phyloP scores from a whole-genome alignment of 495 filamentous ascomycete species.

The Aspergillus ellipticus region DNA sequence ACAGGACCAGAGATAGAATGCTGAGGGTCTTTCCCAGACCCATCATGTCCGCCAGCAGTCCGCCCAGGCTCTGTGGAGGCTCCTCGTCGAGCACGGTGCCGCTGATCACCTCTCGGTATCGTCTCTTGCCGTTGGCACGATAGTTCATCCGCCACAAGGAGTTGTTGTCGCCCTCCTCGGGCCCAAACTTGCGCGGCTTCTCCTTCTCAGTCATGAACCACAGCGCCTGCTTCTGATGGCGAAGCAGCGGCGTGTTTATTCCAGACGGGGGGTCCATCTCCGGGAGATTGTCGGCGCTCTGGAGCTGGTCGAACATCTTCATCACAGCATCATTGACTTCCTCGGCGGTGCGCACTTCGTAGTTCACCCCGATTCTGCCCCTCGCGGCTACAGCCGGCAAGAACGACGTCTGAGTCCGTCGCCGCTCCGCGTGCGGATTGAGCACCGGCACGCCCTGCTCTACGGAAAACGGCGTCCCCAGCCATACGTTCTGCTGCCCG shows the following conservation, averaged over 20 bases:
- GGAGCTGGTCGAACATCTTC: slow-evolving; percentile 81
- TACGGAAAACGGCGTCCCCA: slow-evolving; percentile 59
- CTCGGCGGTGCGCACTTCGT: slow-evolving; percentile 65
- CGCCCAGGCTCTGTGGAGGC: slow-evolving; percentile 71
- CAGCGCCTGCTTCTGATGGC: slow-evolving; percentile 88
- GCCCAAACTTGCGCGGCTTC: slow-evolving; percentile 52
- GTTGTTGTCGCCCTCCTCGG: slow-evolving; percentile 55
- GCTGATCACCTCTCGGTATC: slow-evolving; percentile 81
- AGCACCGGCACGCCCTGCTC: slow-evolving; percentile 61
- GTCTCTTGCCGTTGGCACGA: slow-evolving; percentile 48
- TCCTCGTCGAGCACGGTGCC: slow-evolving; percentile 57
- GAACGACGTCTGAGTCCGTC: slow-evolving; percentile 30
- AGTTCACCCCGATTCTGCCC: slow-evolving; percentile 33
- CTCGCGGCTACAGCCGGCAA: slow-evolving; percentile 20
- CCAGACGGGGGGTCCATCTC: slow-evolving; percentile 61
- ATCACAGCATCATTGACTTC: slow-evolving; percentile 81
- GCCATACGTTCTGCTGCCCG: slow-evolving; percentile 57
- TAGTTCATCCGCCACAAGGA: slow-evolving; percentile 69
- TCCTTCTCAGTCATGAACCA: slow-evolving; percentile 87
- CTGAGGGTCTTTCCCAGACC: slow-evolving; percentile 92
- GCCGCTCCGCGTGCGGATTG: slow-evolving; percentile 62
- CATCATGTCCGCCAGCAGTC: slow-evolving; percentile 98
- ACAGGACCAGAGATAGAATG: slow-evolving; percentile 71
- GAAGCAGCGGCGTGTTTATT: slow-evolving; percentile 67
- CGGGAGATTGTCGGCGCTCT: slow-evolving; percentile 68